Base-by-base conservation (phyloP, 306 rosid species). In the Vigna angularis region DNA sequence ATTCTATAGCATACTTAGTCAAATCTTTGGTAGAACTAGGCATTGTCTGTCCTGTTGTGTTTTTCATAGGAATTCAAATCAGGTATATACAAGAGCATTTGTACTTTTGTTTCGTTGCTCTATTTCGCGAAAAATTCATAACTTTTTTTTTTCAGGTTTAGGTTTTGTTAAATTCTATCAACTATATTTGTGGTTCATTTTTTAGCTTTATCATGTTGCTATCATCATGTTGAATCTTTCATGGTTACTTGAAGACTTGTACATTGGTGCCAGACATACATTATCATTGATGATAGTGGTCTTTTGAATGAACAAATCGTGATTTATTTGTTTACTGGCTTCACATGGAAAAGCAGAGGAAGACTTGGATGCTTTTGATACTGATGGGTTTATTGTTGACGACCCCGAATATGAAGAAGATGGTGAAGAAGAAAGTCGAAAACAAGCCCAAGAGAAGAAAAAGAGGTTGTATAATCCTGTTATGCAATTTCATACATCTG, bases 361-460 rank as follows among this genome's bases (percentile, higher is more conserved):
- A 63, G 74, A 14, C 53, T 83, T 79, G 83, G 83, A 86, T 80
- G 72, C 17, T 47, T 86, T 75, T 76, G 87, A 86, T 73, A 44
- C n/a, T 45, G 85, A 86, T 80, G 89, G 76, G 49, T 83, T 86
- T 72, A 14, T 86, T 40, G 85, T 83, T 59, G 78, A 75, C 40
- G 20, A n/a, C 44, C 47, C 36, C 15, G 84, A 75, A 63, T 72
- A 81, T 0, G 84, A 74, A 51, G 83, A 65, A 7, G 85, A 42
- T 40, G 74, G 13, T 42, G 66, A 47, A 3, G 66, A 68, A 49
- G 79, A 68, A 79, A 78, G 24, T 79, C 8, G 55, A 14, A 62
- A 17, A 52, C 58, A 79, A 45, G 47, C 5, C 1, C 80, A 66
- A 44, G 61, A 79, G 79, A 78, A 79, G 80, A 81, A 48, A 9